Conservation (phyloP, 257 asterid species). For the Mentha longifolia region DNA sequence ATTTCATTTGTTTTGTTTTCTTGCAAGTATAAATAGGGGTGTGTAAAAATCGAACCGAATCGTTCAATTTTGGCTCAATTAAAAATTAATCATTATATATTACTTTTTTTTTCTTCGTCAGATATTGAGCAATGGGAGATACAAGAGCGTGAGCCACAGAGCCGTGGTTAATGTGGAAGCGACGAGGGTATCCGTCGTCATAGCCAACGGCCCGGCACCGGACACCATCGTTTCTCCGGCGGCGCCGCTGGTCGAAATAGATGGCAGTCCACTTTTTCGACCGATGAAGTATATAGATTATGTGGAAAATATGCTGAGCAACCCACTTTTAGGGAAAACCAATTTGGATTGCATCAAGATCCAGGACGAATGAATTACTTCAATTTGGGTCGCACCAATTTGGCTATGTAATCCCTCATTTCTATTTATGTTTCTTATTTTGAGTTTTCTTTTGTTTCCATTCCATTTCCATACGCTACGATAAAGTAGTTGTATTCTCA, state of each 20-base stretch:
- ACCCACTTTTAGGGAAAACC: constrained; percentile 44
- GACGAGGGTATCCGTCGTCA: constrained; percentile 49
- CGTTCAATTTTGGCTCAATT: too few species aligned
- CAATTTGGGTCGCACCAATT: too few species aligned
- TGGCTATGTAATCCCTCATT: too few species aligned
- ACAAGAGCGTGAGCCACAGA: constrained; percentile 48
- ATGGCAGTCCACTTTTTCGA: constrained; percentile 37
- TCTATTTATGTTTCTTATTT: too few species aligned
- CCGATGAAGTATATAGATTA: constrained; percentile 58
- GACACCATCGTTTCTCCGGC: constrained; percentile 10
- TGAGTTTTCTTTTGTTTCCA: too few species aligned
- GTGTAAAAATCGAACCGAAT: too few species aligned
- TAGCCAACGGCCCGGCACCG: constrained; percentile 18
- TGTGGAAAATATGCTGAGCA: constrained; percentile 45
- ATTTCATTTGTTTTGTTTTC: too few species aligned
- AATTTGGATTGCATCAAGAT: constrained; percentile 44
- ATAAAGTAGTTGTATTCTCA: too few species aligned
- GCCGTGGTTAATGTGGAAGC: constrained; percentile 39
- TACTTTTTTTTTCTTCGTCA: background rate
- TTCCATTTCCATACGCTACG: too few species aligned
- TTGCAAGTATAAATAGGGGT: too few species aligned
- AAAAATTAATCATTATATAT: too few species aligned
- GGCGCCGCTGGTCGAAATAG: background rate
- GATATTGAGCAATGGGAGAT: constrained; percentile 49
- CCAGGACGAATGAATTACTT: background rate